Evolutionary conservation across 2,329 filamentous ascomycete species (phyloP).

Genomic region (Colletotrichum paranaense): DNA sequence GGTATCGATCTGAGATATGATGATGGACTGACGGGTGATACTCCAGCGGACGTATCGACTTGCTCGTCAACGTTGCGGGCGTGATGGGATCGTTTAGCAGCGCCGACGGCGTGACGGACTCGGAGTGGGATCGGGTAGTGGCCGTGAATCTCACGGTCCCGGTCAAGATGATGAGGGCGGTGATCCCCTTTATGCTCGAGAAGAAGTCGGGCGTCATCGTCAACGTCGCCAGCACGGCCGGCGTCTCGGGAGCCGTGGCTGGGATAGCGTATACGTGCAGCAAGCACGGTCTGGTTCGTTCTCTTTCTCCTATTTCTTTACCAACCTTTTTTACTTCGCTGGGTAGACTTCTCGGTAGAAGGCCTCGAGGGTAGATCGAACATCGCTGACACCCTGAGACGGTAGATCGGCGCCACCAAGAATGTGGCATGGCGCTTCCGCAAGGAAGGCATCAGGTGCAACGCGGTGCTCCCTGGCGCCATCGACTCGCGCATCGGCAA

Average conservation of each 20-base stretch:
- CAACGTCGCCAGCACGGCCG: constrained; percentile 52
- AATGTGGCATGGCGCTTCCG: constrained; percentile 59
- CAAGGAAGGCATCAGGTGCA: constrained; percentile 50
- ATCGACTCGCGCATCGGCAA: constrained; percentile 45
- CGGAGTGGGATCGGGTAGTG: constrained; percentile 53
- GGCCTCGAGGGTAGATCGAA: background rate
- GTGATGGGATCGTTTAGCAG: constrained; percentile 54
- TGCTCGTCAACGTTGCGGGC: constrained; percentile 58
- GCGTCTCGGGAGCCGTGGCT: constrained; percentile 48
- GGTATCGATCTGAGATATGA: background rate
- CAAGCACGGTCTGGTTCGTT: constrained; percentile 54
- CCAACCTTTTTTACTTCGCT: background rate
- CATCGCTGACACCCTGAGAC: background rate
- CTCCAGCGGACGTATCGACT: constrained; percentile 45
- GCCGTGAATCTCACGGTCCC: constrained; percentile 56
- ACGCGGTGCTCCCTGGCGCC: constrained; percentile 45
- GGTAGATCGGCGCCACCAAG: constrained; percentile 55
- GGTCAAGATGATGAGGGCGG: constrained; percentile 55
- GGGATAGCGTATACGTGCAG: constrained; percentile 58
- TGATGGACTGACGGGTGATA: background rate
- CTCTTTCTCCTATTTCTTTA: background rate
- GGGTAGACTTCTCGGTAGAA: background rate
- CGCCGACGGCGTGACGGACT: constrained; percentile 51
- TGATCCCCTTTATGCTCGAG: constrained; percentile 53
- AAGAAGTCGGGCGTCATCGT: constrained; percentile 53